phyloP scores from a whole-genome alignment of 371 early-diverging fungal genomes.

The Sporodiniella umbellata region DNA sequence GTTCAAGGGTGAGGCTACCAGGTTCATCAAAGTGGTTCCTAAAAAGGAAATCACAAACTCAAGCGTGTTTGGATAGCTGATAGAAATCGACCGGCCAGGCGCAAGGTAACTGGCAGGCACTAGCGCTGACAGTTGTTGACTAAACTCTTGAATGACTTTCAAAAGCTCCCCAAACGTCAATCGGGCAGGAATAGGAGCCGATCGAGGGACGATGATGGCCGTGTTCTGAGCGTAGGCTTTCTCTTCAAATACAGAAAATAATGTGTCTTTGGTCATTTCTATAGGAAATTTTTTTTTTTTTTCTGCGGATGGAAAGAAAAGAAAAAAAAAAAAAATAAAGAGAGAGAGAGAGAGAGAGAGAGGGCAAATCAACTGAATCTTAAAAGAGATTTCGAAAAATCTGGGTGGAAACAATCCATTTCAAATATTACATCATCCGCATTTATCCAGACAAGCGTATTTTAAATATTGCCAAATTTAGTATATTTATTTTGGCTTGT shows the following conservation, averaged over 20 bases:
- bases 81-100: conserved; percentile 66
- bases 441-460: background rate
- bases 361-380: background rate
- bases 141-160: conserved; percentile 35
- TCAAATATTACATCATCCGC: conserved; percentile 3
- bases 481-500: background rate
- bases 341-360: no score
- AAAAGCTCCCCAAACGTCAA: conserved; percentile 36
- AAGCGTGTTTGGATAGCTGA: conserved; percentile 69
- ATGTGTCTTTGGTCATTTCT: conserved; percentile 9
- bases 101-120: conserved; percentile 31
- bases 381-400: no score
- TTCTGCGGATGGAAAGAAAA: background rate
- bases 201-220: conserved; percentile 45
- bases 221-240: conserved; percentile 8
- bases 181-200: conserved; percentile 25
- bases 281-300: no score
- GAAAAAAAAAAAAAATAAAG: background rate
- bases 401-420: background rate
- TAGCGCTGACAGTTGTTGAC: conserved; percentile 23
- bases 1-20: conserved; percentile 78
- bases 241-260: conserved; percentile 25
- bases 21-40: conserved; percentile 58
- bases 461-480: background rate
- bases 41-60: conserved; percentile 72